Conservation (phyloP, 495 filamentous ascomycete species). For the Trichoderma reesei region DNA sequence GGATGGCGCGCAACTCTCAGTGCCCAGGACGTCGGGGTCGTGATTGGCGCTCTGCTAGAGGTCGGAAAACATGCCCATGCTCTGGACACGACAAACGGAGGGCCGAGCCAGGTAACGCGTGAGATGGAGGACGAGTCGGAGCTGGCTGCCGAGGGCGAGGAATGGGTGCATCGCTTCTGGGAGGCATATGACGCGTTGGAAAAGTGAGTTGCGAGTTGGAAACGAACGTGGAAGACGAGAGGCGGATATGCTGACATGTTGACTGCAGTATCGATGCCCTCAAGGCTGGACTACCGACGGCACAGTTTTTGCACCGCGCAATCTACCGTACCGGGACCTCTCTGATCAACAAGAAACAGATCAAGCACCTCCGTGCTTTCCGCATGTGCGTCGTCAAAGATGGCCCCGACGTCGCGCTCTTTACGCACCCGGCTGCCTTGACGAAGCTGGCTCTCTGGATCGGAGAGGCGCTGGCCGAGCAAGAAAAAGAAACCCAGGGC, state of each 20-base stretch:
- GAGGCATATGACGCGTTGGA: slow-evolving; percentile 85
- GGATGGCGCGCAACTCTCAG: slow-evolving; percentile 92
- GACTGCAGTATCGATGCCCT: slow-evolving; percentile 57
- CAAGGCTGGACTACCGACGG: slow-evolving; percentile 65
- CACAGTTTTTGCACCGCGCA: slow-evolving; percentile 80
- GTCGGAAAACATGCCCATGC: slow-evolving; percentile 53
- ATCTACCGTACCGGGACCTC: slow-evolving; percentile 90
- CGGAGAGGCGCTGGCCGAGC: slow-evolving; percentile 81
- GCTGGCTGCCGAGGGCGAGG: slow-evolving; percentile 45
- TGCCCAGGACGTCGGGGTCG: slow-evolving; percentile 82
- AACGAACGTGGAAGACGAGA: not conserved
- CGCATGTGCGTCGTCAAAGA: slow-evolving; percentile 95
- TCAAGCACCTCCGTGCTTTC: slow-evolving; percentile 82
- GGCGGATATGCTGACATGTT: slow-evolving; percentile 16
- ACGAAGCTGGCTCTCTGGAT: slow-evolving; percentile 92
- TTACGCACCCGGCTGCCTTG: slow-evolving; percentile 83
- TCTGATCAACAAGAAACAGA: slow-evolving; percentile 85
- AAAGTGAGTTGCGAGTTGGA: slow-evolving; percentile 35
- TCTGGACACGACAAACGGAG: slow-evolving; percentile 12
- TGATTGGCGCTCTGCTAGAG: slow-evolving; percentile 84
- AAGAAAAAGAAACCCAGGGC: slow-evolving; percentile 65
- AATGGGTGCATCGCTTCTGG: slow-evolving; percentile 76
- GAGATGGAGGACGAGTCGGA: slow-evolving; percentile 35
- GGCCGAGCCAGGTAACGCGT: slow-evolving; percentile 18
- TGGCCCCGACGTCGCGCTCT: slow-evolving; percentile 77